phyloP scores from a whole-genome alignment of 805 yeast species.

The Ogataea philodendri region DNA sequence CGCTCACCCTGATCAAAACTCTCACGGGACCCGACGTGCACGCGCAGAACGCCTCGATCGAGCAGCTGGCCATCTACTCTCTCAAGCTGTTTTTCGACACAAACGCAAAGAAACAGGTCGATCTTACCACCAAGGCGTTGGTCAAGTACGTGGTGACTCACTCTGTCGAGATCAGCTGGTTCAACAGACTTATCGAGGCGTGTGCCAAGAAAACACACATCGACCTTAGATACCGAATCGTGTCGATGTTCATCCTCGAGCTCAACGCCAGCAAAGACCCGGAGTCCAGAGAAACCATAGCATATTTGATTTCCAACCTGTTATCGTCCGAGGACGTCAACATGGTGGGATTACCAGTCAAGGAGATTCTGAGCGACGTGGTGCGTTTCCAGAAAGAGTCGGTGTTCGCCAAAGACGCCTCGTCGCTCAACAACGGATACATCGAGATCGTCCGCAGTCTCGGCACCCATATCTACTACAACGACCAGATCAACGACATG shows the following conservation, averaged over 20 bases:
- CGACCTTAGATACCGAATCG: slow-evolving; percentile 32
- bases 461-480: slow-evolving; percentile 76
- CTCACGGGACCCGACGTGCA: slow-evolving; percentile 10
- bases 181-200: slow-evolving; percentile 54
- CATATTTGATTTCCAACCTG: slow-evolving; percentile 41
- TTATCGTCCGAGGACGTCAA: slow-evolving; percentile 70
- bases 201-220: slow-evolving; percentile 70
- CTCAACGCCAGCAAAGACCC: slow-evolving; percentile 33
- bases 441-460: slow-evolving; percentile 63
- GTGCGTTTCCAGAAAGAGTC: slow-evolving; percentile 45
- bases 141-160: slow-evolving; percentile 41
- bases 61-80: slow-evolving; percentile 33
- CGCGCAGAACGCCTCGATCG: slow-evolving; percentile 6
- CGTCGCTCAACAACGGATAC: slow-evolving; percentile 42
- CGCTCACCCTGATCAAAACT: slow-evolving; percentile 21
- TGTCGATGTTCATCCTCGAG: slow-evolving; percentile 51
- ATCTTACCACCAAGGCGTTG: slow-evolving; percentile 53
- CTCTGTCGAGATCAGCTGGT: slow-evolving; percentile 44
- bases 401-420: slow-evolving; percentile 25
- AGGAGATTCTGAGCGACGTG: slow-evolving; percentile 68
- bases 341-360: slow-evolving; percentile 82
- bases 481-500: slow-evolving; percentile 83
- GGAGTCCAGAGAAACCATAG: slow-evolving; percentile 21
- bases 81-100: slow-evolving; percentile 65
- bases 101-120: slow-evolving; percentile 57